phyloP scores from a whole-genome alignment of 257 asterid genomes.

The Anisodus acutangulus region DNA sequence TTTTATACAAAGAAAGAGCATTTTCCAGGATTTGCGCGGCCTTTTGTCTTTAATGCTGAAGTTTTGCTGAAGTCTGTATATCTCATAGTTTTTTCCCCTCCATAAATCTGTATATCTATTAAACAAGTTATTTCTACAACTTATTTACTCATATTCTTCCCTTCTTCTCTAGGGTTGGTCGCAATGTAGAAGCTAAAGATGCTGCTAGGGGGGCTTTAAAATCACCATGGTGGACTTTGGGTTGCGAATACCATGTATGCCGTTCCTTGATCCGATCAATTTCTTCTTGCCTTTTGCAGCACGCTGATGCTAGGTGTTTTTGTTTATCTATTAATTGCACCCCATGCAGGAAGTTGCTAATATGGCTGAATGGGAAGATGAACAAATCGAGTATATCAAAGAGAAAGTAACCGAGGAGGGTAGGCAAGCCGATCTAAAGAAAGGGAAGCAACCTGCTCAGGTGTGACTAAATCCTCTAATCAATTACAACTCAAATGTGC shows the following conservation, averaged over 20 bases:
- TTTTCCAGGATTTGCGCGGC: constrained; percentile 98
- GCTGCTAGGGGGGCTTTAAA: constrained; percentile 92
- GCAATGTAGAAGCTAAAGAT: constrained; percentile 80
- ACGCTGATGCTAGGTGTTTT: not conserved
- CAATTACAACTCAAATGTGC: not conserved
- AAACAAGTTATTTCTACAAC: constrained; percentile 9
- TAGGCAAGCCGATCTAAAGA: constrained; percentile 76
- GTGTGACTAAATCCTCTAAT: constrained; percentile 36
- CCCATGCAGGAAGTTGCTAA: constrained; percentile 75
- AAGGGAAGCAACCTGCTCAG: constrained; percentile 93
- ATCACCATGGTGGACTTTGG: constrained; percentile 98
- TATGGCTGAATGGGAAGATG: constrained; percentile 93
- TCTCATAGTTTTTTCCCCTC: constrained; percentile 28
- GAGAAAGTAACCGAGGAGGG: constrained; percentile 91
- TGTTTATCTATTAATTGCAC: not conserved
- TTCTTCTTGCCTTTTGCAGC: not conserved
- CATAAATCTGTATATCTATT: not conserved
- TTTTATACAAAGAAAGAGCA: constrained; percentile 93
- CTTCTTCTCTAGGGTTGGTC: constrained; percentile 67
- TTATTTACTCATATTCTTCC: constrained; percentile 19
- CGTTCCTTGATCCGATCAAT: not conserved
- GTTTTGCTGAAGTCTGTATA: constrained; percentile 71
- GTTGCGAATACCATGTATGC: constrained; percentile 78
- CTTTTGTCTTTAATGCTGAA: constrained; percentile 81
- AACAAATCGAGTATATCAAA: constrained; percentile 87